Percentiles rank a stretch among this genome's conserved stretches.
Evolutionary conservation across 2,329 filamentous ascomycete species (phyloP).

Genomic region (Ascosphaera apis): DNA sequence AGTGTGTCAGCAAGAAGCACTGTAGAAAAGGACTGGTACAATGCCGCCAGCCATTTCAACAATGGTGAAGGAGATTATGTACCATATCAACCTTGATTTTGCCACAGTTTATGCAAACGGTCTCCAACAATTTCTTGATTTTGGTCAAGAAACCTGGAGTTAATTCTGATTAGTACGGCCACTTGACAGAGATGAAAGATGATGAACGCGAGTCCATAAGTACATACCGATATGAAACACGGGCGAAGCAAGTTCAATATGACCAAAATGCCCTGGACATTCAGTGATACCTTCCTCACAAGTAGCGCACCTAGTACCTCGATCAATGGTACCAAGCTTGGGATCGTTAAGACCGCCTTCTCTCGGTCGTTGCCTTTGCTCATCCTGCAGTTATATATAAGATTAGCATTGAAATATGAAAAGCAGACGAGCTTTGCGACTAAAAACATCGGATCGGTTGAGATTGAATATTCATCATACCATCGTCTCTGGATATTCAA

Average conservation of each 20-base stretch:
- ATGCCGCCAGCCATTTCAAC: too few species aligned
- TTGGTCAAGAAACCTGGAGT: conserved; percentile 80
- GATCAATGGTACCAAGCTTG: conserved; percentile 85
- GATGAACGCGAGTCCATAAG: not conserved
- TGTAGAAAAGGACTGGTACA: conserved; percentile 28
- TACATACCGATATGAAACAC: conserved; percentile 57
- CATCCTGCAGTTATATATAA: conserved; percentile 33
- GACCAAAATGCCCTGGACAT: conserved; percentile 94
- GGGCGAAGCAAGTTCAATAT: conserved; percentile 91
- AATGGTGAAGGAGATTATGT: conserved; percentile 39
- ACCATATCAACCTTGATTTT: conserved; percentile 95
- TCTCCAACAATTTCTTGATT: conserved; percentile 97
- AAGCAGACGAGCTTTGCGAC: too few species aligned
- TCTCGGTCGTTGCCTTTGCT: conserved; percentile 72
- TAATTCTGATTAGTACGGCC: conserved; percentile 8
- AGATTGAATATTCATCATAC: conserved; percentile 15
- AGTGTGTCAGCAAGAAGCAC: conserved; percentile 23
- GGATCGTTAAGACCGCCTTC: conserved; percentile 88
- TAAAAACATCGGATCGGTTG: too few species aligned
- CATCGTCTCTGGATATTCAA: conserved; percentile 98
- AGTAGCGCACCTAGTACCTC: conserved; percentile 85
- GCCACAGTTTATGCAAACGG: conserved; percentile 96
- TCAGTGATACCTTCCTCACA: conserved; percentile 90
- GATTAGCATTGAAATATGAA: conserved; percentile 5
- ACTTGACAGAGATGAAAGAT: not conserved